Conservation (phyloP, 345 rosid genomes). For the Syzygium aqueum region DNA sequence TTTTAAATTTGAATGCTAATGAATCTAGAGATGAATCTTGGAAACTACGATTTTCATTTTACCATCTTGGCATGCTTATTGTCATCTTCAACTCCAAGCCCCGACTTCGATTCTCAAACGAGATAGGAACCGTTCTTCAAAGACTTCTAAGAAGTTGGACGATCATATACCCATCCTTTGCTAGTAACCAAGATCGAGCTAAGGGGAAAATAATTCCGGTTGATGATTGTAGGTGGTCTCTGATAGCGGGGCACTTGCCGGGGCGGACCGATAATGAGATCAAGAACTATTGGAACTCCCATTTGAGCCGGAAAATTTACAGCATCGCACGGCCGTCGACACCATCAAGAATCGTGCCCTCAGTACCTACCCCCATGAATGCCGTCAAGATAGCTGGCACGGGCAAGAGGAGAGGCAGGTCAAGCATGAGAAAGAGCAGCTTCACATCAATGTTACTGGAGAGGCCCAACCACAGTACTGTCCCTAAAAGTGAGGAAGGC, state of each 20-base stretch:
- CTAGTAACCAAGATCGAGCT: neutral
- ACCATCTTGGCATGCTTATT: neutral
- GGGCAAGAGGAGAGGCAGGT: constrained; percentile 6
- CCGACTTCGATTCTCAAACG: neutral
- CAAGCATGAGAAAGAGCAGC: constrained; percentile 37
- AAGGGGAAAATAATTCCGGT: neutral
- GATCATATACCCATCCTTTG: accelerated
- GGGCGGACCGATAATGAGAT: constrained; percentile 91
- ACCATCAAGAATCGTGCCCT: neutral
- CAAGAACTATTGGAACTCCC: constrained; percentile 88
- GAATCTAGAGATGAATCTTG: neutral
- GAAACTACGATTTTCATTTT: neutral
- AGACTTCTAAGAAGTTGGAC: neutral
- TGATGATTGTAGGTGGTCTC: constrained; percentile 52
- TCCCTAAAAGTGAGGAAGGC: neutral
- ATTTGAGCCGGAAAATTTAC: constrained; percentile 59
- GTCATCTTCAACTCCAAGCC: neutral
- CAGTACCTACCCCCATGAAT: neutral
- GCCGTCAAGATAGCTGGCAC: constrained; percentile 4
- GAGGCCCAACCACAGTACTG: neutral
- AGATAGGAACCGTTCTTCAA: neutral
- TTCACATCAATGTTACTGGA: constrained; percentile 13
- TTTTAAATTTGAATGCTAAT: neutral
- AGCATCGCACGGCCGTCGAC: constrained; percentile 6
- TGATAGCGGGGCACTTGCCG: constrained; percentile 69